Conservation (phyloP, 495 filamentous ascomycete genomes). For the Niebla homalea region DNA sequence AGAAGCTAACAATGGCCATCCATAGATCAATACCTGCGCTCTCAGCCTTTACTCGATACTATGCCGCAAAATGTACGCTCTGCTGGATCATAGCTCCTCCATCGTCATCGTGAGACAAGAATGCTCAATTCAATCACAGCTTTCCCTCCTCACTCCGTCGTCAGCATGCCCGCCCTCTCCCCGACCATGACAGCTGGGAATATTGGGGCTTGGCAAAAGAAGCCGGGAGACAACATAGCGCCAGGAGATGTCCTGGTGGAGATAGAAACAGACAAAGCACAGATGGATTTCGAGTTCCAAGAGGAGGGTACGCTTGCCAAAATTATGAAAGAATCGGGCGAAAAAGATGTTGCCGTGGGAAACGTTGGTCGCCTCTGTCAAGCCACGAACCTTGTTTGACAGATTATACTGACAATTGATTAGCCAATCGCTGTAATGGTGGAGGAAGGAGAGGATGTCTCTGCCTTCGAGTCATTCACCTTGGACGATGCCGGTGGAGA, state of each 20-base stretch:
- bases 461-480: constrained; percentile 78
- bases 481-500: constrained; percentile 83
- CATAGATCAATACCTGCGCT: constrained; percentile 32
- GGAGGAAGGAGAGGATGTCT: constrained; percentile 76
- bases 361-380: constrained; percentile 53
- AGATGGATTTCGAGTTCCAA: constrained; percentile 99
- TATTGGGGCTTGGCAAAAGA: constrained; percentile 97
- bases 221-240: constrained; percentile 71
- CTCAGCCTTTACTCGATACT: constrained; percentile 53
- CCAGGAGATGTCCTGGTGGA: constrained; percentile 98
- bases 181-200: constrained; percentile 96
- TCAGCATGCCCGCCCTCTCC: constrained; percentile 96
- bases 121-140: constrained; percentile 28
- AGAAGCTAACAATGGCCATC: not conserved
- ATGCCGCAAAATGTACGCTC: constrained; percentile 61
- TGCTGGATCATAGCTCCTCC: not conserved
- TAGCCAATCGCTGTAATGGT: constrained; percentile 94
- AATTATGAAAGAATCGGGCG: constrained; percentile 82
- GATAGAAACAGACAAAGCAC: constrained; percentile 99
- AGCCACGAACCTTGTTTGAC: constrained; percentile 5
- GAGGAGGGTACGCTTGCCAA: constrained; percentile 95
- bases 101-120: constrained; percentile 11
- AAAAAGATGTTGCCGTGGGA: constrained; percentile 90
- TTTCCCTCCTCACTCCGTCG: constrained; percentile 84
- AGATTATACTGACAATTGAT: constrained; percentile 18